phyloP scores from a whole-genome alignment of 768 basidiomycete species.

The Leccinum truebloodii region DNA sequence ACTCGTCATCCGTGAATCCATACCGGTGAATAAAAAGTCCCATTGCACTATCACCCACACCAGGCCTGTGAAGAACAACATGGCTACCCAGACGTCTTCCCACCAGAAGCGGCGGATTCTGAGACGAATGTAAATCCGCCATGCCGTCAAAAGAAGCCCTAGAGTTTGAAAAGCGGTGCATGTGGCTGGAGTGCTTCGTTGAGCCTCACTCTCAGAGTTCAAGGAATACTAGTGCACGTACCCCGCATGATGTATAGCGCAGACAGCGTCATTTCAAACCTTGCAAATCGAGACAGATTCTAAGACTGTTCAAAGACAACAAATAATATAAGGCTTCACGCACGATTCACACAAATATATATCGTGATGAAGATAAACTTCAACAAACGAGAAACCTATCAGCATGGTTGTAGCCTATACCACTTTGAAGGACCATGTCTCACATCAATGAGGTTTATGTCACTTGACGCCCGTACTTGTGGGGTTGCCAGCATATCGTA shows the following conservation, averaged over 20 bases:
- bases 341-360: background rate
- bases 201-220: background rate
- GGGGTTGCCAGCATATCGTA: background rate
- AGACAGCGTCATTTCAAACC: background rate
- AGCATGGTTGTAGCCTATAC: background rate
- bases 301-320: background rate
- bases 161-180: background rate
- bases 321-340: background rate
- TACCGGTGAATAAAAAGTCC: background rate
- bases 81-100: background rate
- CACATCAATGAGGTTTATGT: background rate
- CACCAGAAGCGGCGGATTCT: constrained; percentile 13
- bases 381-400: background rate
- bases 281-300: background rate
- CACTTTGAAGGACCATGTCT: background rate
- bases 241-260: background rate
- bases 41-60: constrained; percentile 16
- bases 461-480: background rate
- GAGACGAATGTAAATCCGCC: constrained; percentile 22
- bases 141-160: constrained; percentile 20
- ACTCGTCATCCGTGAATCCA: background rate
- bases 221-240: background rate
- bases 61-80: constrained; percentile 11
- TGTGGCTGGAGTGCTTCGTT: background rate
- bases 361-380: background rate